Conservation (phyloP, 352 stramenopile genomes). For the Pythium phragmitis region DNA sequence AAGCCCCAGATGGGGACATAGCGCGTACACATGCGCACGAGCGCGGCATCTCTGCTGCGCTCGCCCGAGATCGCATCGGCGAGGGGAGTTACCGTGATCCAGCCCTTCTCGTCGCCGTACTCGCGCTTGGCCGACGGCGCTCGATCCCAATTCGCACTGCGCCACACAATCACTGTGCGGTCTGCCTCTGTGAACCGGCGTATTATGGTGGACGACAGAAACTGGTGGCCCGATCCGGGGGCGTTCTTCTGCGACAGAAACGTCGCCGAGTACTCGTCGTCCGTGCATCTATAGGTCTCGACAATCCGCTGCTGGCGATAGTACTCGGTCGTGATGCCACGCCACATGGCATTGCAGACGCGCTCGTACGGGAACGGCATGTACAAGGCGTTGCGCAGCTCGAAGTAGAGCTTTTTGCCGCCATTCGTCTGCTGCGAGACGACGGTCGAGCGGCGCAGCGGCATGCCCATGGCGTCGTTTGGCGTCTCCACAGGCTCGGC, state of each 20-base stretch:
- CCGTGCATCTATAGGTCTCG: constrained; percentile 7
- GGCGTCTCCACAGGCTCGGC: not conserved
- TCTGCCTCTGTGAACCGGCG: constrained; percentile 9
- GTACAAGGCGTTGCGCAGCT: constrained; percentile 9
- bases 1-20: constrained; percentile 14
- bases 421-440: not conserved
- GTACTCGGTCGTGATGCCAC: constrained; percentile 19
- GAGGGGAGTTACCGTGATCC: constrained; percentile 1
- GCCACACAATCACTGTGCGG: constrained; percentile 20
- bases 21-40: constrained; percentile 10
- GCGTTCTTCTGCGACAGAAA: not conserved
- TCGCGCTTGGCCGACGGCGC: not conserved
- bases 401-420: constrained; percentile 9
- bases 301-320: constrained; percentile 10
- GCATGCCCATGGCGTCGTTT: not conserved
- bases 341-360: constrained; percentile 17
- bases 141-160: constrained; percentile 6
- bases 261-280: constrained; percentile 18
- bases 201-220: constrained; percentile 6
- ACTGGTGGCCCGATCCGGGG: not conserved
- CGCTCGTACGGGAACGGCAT: constrained; percentile 16
- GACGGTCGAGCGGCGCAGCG: not conserved
- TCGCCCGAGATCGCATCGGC: constrained; percentile 1
- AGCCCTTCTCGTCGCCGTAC: constrained; percentile 17
- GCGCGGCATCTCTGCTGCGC: not conserved